Base-by-base conservation (phyloP, 108 stramenopile genomes). In the Cyclotella atomus region DNA sequence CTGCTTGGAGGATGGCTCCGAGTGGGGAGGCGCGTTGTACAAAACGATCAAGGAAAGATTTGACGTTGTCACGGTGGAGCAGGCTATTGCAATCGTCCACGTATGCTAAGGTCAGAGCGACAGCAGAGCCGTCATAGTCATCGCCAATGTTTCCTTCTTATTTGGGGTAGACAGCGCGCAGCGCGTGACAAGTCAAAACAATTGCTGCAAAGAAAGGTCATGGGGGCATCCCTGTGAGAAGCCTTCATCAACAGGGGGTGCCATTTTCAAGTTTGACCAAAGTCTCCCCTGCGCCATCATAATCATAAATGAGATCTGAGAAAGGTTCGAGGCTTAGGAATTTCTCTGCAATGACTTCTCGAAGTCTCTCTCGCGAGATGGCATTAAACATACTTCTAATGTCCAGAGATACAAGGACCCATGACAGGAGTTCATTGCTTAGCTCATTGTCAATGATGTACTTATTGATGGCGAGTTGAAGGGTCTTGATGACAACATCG, bases 301-400 rank as follows among this genome's bases (percentile, higher is more conserved):
- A n/a, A n/a, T n/a, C n/a, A 33, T 71, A 71, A 0, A 71, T 24
- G 2, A 60, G 27, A 0, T 41, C 36, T 8, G 49, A 33, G 29
- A 71, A 30, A 17, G 12, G 12, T 30, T 17, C 24, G 1, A 71
- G 19, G 21, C 49, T 14, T 4, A 45, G 71, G 44, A 71, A 60
- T 2, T 34, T 8, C 3, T 15, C 35, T 2, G 3, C 30, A 14
- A 71, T 50, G 28, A 71, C 47, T 16, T 63, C 32, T 20, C 60
- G 27, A 2, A 71, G 34, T 14, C 24, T 24, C 21, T 27, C 47
- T 21, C 46, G 21, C 19, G 71, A 71, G 7, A 75, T 35, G 0
- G 41, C 35, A 41, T 75, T 75, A 65, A 67, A 75, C 56, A 67
- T 66, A 38, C 67, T 75, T 15, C 19, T 59, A 21, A 75, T 28